Evolutionary conservation across 805 yeast species (phyloP).

Genomic region (Dipodascopsis uninucleata): DNA sequence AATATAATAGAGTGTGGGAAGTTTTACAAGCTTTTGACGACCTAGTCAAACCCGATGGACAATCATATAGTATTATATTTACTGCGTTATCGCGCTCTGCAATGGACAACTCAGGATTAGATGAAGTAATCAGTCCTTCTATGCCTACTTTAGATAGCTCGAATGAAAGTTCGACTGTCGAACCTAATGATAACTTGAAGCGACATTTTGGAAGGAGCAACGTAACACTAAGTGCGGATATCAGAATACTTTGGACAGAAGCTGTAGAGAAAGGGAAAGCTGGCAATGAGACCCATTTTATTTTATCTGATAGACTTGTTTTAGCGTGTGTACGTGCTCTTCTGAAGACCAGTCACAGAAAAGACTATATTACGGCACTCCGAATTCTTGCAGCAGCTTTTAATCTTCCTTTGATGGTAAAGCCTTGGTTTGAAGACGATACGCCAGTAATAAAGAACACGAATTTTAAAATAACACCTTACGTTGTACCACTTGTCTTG

Average conservation of each 20-base stretch:
- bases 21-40: slow-evolving; percentile 11
- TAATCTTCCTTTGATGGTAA: slow-evolving; percentile 4
- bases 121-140: no score
- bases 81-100: slow-evolving; percentile 4
- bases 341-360: slow-evolving; percentile 3
- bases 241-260: slow-evolving; percentile 10
- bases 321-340: slow-evolving; percentile 12
- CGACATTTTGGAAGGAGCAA: no score
- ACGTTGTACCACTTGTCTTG: slow-evolving; percentile 5
- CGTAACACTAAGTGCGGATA: no score
- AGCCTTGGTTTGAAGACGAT: slow-evolving; percentile 3
- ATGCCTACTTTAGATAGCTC: no score
- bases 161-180: no score
- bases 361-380: slow-evolving; percentile 2
- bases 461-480: not conserved
- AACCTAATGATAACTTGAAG: no score
- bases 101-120: not conserved
- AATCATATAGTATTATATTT: slow-evolving; percentile 11
- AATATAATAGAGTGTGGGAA: slow-evolving; percentile 12
- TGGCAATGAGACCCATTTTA: not conserved
- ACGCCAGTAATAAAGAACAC: not conserved
- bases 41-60: slow-evolving; percentile 5
- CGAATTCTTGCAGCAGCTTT: slow-evolving; percentile 2
- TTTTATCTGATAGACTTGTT: not conserved
- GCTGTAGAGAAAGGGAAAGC: not conserved